A percentile compares a stretch with the other conserved stretches of the same genome.
These are phyloP conservation scores for Penicillium sp. DNA, from an alignment of 2,329 filamentous ascomycete genomes.

Conservation along the genomic window DNA sequence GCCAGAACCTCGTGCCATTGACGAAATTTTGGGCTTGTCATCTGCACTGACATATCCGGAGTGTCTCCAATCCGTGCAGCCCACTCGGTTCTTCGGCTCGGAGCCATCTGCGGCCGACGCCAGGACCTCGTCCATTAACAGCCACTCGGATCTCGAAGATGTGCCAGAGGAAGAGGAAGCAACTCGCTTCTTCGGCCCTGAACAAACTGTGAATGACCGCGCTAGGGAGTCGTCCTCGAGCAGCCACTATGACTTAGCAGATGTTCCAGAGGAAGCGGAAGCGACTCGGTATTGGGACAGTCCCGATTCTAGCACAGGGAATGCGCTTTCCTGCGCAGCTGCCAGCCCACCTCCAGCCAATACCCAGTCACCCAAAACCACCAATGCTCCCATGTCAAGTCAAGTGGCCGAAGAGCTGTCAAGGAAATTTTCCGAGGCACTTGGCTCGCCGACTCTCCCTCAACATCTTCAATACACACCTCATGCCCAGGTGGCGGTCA, in stretches of 20 bases:
- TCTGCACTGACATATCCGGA: conserved; percentile 32
- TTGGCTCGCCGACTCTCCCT: conserved; percentile 43
- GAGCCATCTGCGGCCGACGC: conserved; percentile 42
- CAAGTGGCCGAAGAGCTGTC: conserved; percentile 32
- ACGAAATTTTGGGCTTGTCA: conserved; percentile 39
- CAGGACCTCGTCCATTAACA: conserved; percentile 43
- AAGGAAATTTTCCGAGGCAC: conserved; percentile 45
- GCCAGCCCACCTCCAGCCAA: conserved; percentile 12
- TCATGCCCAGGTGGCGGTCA: conserved; percentile 18
- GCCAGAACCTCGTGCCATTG: conserved; percentile 39
- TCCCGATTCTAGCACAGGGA: conserved; percentile 23
- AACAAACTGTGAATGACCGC: conserved; percentile 35
- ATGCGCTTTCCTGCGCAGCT: conserved; percentile 18
- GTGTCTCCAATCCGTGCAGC: conserved; percentile 29
- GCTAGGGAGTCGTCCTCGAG: conserved; percentile 42
- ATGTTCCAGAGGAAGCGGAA: conserved; percentile 46
- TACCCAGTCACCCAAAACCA: conserved; percentile 6
- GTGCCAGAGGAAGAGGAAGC: conserved; percentile 45
- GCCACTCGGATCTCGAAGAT: conserved; percentile 41
- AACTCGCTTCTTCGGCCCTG: conserved; percentile 12
- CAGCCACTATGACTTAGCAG: conserved; percentile 40
- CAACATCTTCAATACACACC: conserved; percentile 21
- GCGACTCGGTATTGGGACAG: conserved; percentile 33
- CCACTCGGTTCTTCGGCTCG: conserved; percentile 40
- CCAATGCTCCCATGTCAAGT: conserved; percentile 31